phyloP scores from a whole-genome alignment of 495 filamentous ascomycete species.

The Penicillium antarcticum region DNA sequence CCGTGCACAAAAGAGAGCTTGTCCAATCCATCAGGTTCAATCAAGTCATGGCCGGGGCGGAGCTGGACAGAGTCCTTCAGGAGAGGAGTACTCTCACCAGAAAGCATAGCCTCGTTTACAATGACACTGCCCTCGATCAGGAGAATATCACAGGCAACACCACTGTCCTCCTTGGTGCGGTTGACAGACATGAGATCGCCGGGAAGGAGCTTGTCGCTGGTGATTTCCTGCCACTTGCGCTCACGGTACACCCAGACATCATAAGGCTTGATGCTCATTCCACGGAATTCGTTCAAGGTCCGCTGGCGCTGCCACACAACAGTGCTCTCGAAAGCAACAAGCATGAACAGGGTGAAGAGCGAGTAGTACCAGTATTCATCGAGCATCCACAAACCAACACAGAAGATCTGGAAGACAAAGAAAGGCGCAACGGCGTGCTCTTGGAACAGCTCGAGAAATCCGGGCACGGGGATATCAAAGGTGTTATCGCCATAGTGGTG shows the following conservation, averaged over 20 bases:
- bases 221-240: constrained; percentile 81
- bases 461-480: constrained; percentile 96
- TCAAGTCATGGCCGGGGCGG: constrained; percentile 73
- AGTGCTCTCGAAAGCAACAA: constrained; percentile 95
- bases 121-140: constrained; percentile 93
- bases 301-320: constrained; percentile 99
- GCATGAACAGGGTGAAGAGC: constrained; percentile 97
- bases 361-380: constrained; percentile 99
- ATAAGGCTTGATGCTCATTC: constrained; percentile 99
- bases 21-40: constrained; percentile 89
- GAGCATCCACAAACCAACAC: constrained; percentile 96
- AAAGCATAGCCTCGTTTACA: constrained; percentile 99
- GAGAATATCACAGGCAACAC: constrained; percentile 96
- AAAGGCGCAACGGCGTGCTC: constrained; percentile 98
- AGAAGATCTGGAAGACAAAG: constrained; percentile 99
- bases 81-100: constrained; percentile 94
- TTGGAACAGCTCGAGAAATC: constrained; percentile 92
- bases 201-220: constrained; percentile 90
- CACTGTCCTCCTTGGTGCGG: constrained; percentile 94
- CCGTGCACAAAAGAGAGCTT: constrained; percentile 96
- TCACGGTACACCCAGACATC: constrained; percentile 84
- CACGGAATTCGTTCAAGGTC: constrained; percentile 94
- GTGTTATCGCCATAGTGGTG: constrained; percentile 96
- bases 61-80: constrained; percentile 96
- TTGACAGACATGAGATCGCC: constrained; percentile 95